Evolutionary conservation across 345 rosid species (phyloP).

Genomic region (Acer campestre): DNA sequence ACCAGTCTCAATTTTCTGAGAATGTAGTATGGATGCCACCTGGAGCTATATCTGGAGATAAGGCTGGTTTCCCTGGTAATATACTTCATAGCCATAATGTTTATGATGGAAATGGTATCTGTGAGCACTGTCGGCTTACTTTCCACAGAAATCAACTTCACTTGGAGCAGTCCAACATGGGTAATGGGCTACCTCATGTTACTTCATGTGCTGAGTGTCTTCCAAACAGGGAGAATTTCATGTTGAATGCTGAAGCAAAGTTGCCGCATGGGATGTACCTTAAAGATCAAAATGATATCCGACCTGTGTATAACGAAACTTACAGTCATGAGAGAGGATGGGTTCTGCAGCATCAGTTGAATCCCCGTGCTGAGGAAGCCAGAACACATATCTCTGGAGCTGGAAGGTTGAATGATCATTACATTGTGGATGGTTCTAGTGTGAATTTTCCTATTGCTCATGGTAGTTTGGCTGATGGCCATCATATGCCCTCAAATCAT

Average conservation of each 20-base stretch:
- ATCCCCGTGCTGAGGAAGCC: slow-evolving; percentile 60
- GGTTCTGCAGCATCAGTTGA: slow-evolving; percentile 65
- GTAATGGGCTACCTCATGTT: slow-evolving; percentile 52
- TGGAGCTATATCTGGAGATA: slow-evolving; percentile 61
- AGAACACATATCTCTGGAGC: slow-evolving; percentile 59
- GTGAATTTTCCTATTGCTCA: slow-evolving; percentile 65
- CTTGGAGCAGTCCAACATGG: slow-evolving; percentile 63
- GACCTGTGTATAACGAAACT: slow-evolving; percentile 50
- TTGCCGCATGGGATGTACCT: slow-evolving; percentile 52
- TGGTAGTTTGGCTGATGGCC: slow-evolving; percentile 49
- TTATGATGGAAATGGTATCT: slow-evolving; percentile 62
- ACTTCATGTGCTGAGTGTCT: slow-evolving; percentile 59
- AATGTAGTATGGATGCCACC: slow-evolving; percentile 73
- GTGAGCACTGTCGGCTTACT: slow-evolving; percentile 65
- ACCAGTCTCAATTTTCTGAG: slow-evolving; percentile 60
- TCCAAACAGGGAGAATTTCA: slow-evolving; percentile 50
- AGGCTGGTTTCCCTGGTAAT: slow-evolving; percentile 76
- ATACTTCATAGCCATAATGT: slow-evolving; percentile 56
- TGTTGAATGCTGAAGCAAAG: slow-evolving; percentile 61
- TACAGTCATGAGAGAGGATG: slow-evolving; percentile 75
- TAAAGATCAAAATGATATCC: slow-evolving; percentile 55
- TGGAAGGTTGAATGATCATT: slow-evolving; percentile 72
- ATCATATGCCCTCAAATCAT: slow-evolving; percentile 45
- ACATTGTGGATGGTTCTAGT: slow-evolving; percentile 58
- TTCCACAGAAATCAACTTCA: slow-evolving; percentile 63